Evolutionary conservation across 2,329 filamentous ascomycete genomes (phyloP).

Genomic region (Aspergillus hiratsukae): DNA sequence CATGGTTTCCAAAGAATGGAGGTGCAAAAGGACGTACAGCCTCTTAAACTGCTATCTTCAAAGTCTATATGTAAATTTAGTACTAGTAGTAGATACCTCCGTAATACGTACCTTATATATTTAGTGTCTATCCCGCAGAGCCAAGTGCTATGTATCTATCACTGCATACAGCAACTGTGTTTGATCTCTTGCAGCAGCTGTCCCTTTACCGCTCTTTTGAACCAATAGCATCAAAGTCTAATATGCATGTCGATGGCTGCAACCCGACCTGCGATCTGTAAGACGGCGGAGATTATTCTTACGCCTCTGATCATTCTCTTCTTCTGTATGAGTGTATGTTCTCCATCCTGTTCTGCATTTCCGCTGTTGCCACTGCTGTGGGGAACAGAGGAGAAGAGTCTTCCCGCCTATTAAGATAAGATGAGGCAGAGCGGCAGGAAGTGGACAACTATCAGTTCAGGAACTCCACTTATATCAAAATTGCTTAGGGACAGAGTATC

Average conservation of each 20-base stretch:
- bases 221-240: slow-evolving; percentile 3
- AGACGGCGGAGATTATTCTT: background rate
- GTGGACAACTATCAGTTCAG: background rate
- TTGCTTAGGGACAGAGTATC: background rate
- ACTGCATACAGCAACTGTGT: background rate
- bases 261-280: background rate
- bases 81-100: no score
- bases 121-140: background rate
- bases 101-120: background rate
- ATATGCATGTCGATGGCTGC: slow-evolving; percentile 3
- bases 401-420: background rate
- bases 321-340: no score
- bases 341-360: background rate
- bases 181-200: slow-evolving; percentile 5
- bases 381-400: background rate
- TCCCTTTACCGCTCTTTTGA: slow-evolving; percentile 11
- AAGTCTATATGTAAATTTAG: no score
- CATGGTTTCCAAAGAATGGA: no score
- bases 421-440: background rate
- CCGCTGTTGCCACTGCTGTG: background rate
- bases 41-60: no score
- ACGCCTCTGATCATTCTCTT: background rate
- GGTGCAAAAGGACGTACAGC: no score
- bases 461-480: background rate
- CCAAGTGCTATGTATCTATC: background rate